Evolutionary conservation across 768 basidiomycete species (phyloP).

Genomic region (Tylopilus balloui): DNA sequence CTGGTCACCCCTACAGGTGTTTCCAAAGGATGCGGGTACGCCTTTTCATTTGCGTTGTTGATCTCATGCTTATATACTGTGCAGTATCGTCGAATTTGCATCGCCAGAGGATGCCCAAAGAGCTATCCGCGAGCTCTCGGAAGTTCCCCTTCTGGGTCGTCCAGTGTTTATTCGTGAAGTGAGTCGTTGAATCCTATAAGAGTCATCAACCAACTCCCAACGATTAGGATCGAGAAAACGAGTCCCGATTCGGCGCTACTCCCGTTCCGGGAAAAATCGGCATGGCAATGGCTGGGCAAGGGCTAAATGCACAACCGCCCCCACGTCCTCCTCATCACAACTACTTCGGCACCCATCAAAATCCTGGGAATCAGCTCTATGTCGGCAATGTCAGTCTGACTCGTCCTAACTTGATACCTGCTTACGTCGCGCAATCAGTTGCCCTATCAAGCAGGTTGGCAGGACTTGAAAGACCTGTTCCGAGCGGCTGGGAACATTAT

Average conservation of each 20-base stretch:
- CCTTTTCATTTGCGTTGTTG: constrained; percentile 10
- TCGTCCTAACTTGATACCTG: not conserved
- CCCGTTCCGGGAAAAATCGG: constrained; percentile 96
- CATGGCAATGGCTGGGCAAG: constrained; percentile 93
- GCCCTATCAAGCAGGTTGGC: constrained; percentile 98
- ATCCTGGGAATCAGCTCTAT: constrained; percentile 88
- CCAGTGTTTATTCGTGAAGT: constrained; percentile 98
- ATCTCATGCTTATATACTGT: constrained; percentile 11
- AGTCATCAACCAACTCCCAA: not conserved
- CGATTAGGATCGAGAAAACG: constrained; percentile 87
- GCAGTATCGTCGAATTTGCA: constrained; percentile 91
- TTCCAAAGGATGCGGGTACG: constrained; percentile 99
- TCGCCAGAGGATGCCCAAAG: constrained; percentile 86
- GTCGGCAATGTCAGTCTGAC: constrained; percentile 72
- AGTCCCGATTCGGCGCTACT: constrained; percentile 92
- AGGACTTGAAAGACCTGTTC: constrained; percentile 97
- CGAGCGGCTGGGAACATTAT: constrained; percentile 92
- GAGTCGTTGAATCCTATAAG: constrained; percentile 2
- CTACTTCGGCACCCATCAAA: constrained; percentile 49
- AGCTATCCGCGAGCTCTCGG: constrained; percentile 86
- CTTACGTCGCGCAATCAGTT: constrained; percentile 45
- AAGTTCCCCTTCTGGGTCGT: constrained; percentile 85
- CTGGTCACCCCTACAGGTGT: constrained; percentile 93
- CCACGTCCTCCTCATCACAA: constrained; percentile 82
- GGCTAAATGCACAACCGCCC: constrained; percentile 71